These are phyloP conservation scores for Tricholoma bakamatsutake DNA, from an alignment of 768 basidiomycete species.

Conservation along the genomic window DNA sequence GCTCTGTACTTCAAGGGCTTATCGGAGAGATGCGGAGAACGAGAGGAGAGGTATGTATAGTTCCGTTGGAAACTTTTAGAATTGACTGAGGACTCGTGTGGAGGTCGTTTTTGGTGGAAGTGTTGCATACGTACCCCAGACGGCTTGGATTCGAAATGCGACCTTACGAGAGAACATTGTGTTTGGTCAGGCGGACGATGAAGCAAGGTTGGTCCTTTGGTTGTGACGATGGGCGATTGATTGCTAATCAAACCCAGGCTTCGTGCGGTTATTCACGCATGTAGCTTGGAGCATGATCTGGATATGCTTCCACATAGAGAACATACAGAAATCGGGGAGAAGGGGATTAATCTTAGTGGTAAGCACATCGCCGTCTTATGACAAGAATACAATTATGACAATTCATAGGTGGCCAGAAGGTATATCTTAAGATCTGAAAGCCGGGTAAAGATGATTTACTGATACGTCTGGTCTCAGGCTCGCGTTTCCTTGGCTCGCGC, in stretches of 20 bases:
- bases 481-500: constrained; percentile 75
- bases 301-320: constrained; percentile 67
- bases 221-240: not conserved
- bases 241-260: constrained; percentile 33
- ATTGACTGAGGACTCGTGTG: not conserved
- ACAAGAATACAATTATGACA: not conserved
- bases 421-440: constrained; percentile 4
- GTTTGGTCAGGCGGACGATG: constrained; percentile 64
- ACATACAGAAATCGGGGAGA: constrained; percentile 69
- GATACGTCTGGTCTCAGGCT: constrained; percentile 27
- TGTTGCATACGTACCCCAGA: constrained; percentile 55
- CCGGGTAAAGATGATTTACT: constrained; percentile 28
- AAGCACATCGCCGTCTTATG: constrained; percentile 6
- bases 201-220: constrained; percentile 32
- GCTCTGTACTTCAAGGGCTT: constrained; percentile 47
- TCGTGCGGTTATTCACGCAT: constrained; percentile 52
- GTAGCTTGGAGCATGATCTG: constrained; percentile 66
- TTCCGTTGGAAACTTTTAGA: not conserved
- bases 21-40: constrained; percentile 65
- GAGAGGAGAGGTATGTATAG: constrained; percentile 41
- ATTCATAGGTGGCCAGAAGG: constrained; percentile 32
- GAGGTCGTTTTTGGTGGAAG: constrained; percentile 49
- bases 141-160: constrained; percentile 62
- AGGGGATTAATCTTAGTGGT: constrained; percentile 67
- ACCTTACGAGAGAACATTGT: constrained; percentile 70